Percentiles rank a stretch among this genome's conserved stretches.
Conservation (phyloP, 2,329 filamentous ascomycete species). For the Penicillium verrucosum region DNA sequence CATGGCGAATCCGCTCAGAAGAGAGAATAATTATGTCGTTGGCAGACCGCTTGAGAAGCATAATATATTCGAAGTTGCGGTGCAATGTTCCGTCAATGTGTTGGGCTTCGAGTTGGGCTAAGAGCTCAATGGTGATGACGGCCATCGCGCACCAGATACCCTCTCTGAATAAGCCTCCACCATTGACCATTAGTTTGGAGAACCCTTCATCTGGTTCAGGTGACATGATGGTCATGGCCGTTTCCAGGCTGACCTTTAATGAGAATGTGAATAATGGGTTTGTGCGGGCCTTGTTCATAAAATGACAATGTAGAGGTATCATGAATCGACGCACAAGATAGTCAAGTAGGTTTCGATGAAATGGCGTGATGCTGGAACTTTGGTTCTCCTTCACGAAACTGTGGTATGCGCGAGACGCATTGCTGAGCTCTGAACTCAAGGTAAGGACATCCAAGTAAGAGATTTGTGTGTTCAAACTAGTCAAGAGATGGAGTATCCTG, state of each 20-base stretch:
- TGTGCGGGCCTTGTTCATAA: neutral
- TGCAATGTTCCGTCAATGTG: neutral
- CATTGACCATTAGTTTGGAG: neutral
- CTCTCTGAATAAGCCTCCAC: neutral
- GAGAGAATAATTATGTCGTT: neutral
- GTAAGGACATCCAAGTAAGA: neutral
- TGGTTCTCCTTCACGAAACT: neutral
- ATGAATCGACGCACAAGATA: neutral
- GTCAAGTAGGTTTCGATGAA: neutral
- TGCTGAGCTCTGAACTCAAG: neutral
- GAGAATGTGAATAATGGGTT: neutral
- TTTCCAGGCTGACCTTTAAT: neutral
- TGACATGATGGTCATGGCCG: neutral
- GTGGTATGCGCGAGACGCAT: neutral
- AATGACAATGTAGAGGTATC: neutral
- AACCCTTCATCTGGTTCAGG: neutral
- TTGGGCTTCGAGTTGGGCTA: neutral
- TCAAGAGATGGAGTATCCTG: neutral
- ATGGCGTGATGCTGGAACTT: neutral
- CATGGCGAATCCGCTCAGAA: neutral
- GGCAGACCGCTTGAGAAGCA: neutral
- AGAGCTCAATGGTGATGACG: neutral
- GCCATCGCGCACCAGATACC: neutral
- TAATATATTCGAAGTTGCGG: neutral
- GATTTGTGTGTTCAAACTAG: neutral